These are phyloP conservation scores for Colletotrichum liaoningense DNA, from an alignment of 2,329 filamentous ascomycete species.

Conservation along the genomic window DNA sequence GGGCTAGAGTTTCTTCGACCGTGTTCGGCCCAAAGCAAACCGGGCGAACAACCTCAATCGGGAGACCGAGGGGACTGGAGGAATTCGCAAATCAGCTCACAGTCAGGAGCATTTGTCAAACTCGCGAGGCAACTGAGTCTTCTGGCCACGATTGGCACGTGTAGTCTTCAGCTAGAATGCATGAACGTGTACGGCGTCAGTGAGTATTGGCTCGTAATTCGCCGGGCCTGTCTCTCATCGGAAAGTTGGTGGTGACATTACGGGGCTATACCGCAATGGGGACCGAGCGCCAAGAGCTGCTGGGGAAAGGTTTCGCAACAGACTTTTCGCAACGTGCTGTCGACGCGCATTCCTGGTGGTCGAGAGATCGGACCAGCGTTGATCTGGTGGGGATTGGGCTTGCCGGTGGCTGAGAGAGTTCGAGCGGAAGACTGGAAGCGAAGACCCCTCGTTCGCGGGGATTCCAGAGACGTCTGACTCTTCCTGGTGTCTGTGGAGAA, in stretches of 20 bases:
- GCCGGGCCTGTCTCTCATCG: background rate
- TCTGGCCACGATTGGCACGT: conserved; percentile 1
- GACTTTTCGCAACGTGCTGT: conserved; percentile 30
- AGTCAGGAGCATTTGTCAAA: background rate
- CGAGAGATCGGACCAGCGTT: conserved; percentile 8
- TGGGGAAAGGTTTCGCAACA: conserved; percentile 8
- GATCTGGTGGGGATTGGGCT: conserved; percentile 17
- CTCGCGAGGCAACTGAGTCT: background rate
- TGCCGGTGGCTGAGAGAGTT: conserved; percentile 12
- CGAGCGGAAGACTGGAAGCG: background rate
- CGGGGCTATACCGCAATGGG: conserved; percentile 24
- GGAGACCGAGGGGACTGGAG: background rate
- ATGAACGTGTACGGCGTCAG: background rate
- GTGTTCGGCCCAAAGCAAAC: background rate
- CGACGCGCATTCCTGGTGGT: conserved; percentile 31
- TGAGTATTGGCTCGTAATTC: background rate
- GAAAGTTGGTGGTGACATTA: background rate
- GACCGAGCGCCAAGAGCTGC: conserved; percentile 32
- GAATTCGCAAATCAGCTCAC: background rate
- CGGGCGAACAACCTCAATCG: conserved; percentile 5
- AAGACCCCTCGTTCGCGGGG: background rate
- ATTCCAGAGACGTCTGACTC: conserved; percentile 11
- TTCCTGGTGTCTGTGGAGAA: conserved; percentile 1
- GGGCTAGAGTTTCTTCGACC: background rate
- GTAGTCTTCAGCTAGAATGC: conserved; percentile 19